Evolutionary conservation across 148 eudicot species (phyloP), one percentile per base, ranked within the genome.

Genomic region (Chenopodium berlandieri): DNA sequence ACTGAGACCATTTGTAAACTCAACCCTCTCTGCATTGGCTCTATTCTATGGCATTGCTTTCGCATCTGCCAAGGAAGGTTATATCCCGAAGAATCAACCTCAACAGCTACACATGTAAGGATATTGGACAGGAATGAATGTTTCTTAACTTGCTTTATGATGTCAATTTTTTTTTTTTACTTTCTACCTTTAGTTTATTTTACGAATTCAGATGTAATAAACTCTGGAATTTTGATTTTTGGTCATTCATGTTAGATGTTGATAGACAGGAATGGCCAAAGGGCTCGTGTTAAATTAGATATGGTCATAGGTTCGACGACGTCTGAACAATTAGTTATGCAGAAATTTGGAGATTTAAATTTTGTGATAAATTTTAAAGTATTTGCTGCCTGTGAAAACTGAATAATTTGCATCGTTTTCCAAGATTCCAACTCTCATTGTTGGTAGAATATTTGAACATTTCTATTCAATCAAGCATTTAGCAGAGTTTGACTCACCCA

Each of bases 161-260:
- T 68, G 54, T 64, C 48, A 50, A 40, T 62, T n/a, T 87, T 80
- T 68, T 69, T 66, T 25, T 80, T 67, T 71, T 14, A 25, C 73
- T 82, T 74, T 64, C 32, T 71, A 58, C 74, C 63, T 23, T 63
- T 62, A 48, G 16, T 56, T 56, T 56, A 13, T 75, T 73, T 83
- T 81, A 82, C 83, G 73, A 83, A 83, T 82, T 84, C 67, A 72
- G 71, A 63, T 86, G 87, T 87, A 83, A 87, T 89, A 86, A 87
- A 82, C 87, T 73, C n/a, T 66, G 69, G 83, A 86, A 85, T 79
- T 86, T 87, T 81, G 84, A 80, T 84, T 77, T 83, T 79, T 84
- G 83, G 86, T 78, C 83, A 50, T 88, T 77, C 69, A 76, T 83
- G 85, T 81, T 84, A 71, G 76, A 80, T 86, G 86, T 87, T 76